Percentiles rank a stretch among this genome's conserved stretches.
Conservation (phyloP, 495 filamentous ascomycete genomes). For the Neurospora intermedia region DNA sequence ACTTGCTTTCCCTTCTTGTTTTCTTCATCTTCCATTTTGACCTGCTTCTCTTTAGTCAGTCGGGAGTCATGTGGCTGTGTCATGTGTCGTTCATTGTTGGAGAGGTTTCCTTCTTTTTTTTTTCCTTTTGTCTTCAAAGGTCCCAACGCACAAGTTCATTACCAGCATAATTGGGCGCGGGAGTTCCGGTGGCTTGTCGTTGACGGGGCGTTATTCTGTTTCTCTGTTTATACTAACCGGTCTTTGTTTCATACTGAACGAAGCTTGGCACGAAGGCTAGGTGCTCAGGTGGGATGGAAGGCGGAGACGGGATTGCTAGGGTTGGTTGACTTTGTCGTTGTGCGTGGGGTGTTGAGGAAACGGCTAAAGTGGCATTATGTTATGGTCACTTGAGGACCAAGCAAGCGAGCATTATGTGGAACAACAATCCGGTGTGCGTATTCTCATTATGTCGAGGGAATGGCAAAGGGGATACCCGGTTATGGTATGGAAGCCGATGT, state of each 20-base stretch:
- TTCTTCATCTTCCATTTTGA: background rate
- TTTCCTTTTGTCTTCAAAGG: background rate
- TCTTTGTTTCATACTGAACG: background rate
- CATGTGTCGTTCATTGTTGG: background rate
- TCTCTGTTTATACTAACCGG: background rate
- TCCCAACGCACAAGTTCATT: background rate
- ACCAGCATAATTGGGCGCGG: background rate
- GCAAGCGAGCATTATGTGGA: background rate
- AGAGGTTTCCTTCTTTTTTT: background rate
- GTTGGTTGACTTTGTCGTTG: background rate
- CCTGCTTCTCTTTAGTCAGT: background rate
- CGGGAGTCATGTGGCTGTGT: background rate
- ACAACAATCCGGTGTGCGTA: background rate
- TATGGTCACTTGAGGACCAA: background rate
- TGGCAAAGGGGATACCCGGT: background rate
- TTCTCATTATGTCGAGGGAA: background rate
- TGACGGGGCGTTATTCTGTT: background rate
- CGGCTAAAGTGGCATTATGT: background rate
- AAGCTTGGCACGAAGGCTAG: background rate
- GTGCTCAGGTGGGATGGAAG: background rate
- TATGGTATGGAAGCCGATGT: background rate
- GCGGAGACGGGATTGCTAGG: background rate
- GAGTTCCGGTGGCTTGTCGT: background rate
- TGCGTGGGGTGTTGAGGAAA: background rate
- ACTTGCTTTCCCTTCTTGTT: conserved; percentile 1